Evolutionary conservation across 1,139 yeast species (phyloP), one percentile per base, ranked within the genome.

Genomic region (Sugiyamaella pinicola): DNA sequence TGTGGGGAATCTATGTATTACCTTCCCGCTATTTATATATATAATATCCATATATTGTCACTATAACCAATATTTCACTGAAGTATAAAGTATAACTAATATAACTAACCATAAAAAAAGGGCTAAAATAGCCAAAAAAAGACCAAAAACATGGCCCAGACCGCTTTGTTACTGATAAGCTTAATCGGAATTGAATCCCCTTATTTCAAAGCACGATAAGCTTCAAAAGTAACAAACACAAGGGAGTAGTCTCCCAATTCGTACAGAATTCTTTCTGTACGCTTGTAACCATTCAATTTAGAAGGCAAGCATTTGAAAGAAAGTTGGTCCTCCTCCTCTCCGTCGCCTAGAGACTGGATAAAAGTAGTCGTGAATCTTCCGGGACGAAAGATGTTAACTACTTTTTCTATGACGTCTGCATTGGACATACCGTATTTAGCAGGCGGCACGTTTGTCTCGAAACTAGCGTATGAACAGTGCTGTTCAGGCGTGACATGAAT

Each of bases 391-490:
- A 87, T 79, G 10, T 70, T 64, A 59, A 90, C 75, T 4, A 90
- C 84, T 47, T 79, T 79, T 50, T 73, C 65, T 21, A 71, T 60
- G 5, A 87, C 83, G 17, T 77, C 78, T 29, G 74, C 65, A 61
- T 84, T 79, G 47, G 76, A 72, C 47, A 79, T 68, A 13, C 75
- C 71, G 38, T 68, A 68, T 51, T 69, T 69, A 13, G 74, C 69
- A 4, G 81, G 73, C 9, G 85, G 82, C 47, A 83, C 88, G 68
- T 88, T 93, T 17, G 97, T 84, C 69, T 93, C 98, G 71, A 91
- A 93, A 13, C 96, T 87, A 12, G 98, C 98, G 71, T 93, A 93
- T 2, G 96, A 88, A 89, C 96, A 93, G 28, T 93, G 96, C 17
- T 77, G 70, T 69, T 93, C 98, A 0, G 99, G 99, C 0, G 99